Evolutionary conservation across 2,329 filamentous ascomycete genomes (phyloP), one percentile per base, ranked within the genome.

Genomic region (Zasmidium angulare): DNA sequence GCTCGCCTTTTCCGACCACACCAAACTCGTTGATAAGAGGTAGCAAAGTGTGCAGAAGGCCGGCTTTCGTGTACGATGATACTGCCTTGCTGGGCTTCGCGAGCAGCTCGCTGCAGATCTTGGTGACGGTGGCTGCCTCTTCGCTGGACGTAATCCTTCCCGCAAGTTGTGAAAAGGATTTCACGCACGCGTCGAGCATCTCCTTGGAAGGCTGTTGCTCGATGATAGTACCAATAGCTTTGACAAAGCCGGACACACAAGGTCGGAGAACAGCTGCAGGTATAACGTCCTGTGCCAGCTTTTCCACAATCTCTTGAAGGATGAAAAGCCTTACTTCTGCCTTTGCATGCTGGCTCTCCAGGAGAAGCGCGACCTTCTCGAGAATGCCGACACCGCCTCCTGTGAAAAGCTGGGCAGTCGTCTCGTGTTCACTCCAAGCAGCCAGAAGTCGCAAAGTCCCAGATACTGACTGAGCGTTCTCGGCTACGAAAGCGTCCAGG

Each of bases 381-480:
- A 98, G 72, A n/a, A 93, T 79, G 17, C 72, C 64, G 4, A 73
- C 67, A 53, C 87, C 83, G 59, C 87, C 83, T 7, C 83, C 74
- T 12, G 88, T 84, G 7, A 99, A 81, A 67, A 95, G 90, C 6
- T 87, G 71, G 1, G 88, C 86, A 0, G 86, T 88, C 61, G 81
- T 82, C 0, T 85, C 80, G 21, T 88, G 82, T 59, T 84, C 83
- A 2, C 91, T 88, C 90, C 93, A 96, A 1, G 89, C 89, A 2
- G 86, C 86, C 63, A 99, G 86, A 3, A 99, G 80, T 63, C 88
- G 87, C 62, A 97, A 82, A 46, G 92, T 84, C 17, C 88, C 90
- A 2, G 95, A 98, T 7, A 97, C 81, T 14, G 91, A 91, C 71
- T 99, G 93, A 0, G 91, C 89, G 47, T 91, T 96, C 77, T 99